Evolutionary conservation across 257 asterid genomes (phyloP).

Genomic region (Cynanchum wilfordii): DNA sequence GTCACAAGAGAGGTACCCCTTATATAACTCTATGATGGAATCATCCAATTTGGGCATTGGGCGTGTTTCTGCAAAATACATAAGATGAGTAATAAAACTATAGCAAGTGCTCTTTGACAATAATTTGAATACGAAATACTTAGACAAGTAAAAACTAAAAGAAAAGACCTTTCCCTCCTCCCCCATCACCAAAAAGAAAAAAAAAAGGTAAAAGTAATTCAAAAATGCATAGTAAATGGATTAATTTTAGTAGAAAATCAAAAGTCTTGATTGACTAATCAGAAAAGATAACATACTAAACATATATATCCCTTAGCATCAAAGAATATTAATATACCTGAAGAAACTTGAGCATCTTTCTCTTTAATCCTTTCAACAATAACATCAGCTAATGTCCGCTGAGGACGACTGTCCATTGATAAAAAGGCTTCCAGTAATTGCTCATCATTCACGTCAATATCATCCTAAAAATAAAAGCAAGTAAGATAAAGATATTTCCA

Average conservation of each 20-base stretch:
- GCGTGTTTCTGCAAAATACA: slow-evolving; percentile 47
- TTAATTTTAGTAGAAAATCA: neutral
- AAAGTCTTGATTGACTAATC: neutral
- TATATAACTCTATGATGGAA: slow-evolving; percentile 72
- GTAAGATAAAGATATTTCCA: neutral
- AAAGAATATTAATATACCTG: slow-evolving; percentile 39
- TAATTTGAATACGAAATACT: neutral
- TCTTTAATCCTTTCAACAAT: slow-evolving; percentile 64
- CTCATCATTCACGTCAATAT: slow-evolving; percentile 66
- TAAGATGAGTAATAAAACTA: slow-evolving; percentile 2
- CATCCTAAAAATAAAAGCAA: slow-evolving; percentile 33
- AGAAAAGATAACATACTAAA: neutral
- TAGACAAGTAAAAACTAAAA: neutral
- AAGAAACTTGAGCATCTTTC: slow-evolving; percentile 70
- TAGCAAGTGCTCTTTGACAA: neutral
- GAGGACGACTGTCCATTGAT: slow-evolving; percentile 54
- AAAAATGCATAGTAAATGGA: neutral
- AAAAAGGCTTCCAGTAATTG: slow-evolving; percentile 65
- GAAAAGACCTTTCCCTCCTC: neutral
- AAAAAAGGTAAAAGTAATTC: neutral
- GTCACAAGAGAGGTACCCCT: slow-evolving; percentile 49
- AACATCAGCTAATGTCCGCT: slow-evolving; percentile 76
- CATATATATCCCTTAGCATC: too few relatives aligned
- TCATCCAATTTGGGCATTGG: slow-evolving; percentile 67
- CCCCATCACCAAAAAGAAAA: too few relatives aligned